Percentiles rank a stretch among this genome's conserved stretches.
Conservation (phyloP, 208 protist genomes). For the Crithidia thermophila region DNA sequence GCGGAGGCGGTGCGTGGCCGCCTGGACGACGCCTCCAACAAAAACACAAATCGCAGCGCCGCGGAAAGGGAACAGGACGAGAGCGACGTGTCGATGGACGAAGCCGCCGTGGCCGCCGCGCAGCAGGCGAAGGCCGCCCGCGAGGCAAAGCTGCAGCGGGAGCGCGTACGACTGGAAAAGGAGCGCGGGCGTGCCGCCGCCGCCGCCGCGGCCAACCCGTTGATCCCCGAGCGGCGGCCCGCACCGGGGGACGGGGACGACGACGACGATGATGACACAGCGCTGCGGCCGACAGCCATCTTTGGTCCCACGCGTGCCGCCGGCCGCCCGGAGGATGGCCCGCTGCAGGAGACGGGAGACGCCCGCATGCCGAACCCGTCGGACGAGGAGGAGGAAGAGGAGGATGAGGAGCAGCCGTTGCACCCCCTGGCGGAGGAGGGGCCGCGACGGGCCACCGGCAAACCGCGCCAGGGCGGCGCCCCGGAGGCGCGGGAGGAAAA, state of each 20-base stretch:
- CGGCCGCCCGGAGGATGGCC: too few relatives aligned
- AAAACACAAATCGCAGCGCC: background rate
- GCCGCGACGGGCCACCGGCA: background rate
- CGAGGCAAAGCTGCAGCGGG: background rate
- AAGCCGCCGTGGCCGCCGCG: background rate
- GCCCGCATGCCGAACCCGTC: too few relatives aligned
- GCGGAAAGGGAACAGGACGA: background rate
- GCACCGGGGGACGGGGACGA: too few relatives aligned
- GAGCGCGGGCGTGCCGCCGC: background rate
- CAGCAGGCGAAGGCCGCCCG: background rate
- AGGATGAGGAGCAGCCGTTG: constrained; percentile 12
- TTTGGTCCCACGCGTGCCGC: too few relatives aligned
- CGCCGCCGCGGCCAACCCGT: too few relatives aligned
- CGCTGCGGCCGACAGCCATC: too few relatives aligned
- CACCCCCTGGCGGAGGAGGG: background rate
- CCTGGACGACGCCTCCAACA: background rate
- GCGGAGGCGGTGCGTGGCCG: constrained; percentile 1
- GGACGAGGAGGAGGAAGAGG: background rate
- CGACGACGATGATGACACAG: background rate
- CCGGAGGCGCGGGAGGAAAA: too few relatives aligned
- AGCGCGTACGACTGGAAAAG: background rate
- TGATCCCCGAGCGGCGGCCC: too few relatives aligned
- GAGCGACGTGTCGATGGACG: constrained; percentile 4
- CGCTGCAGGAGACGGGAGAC: too few relatives aligned
- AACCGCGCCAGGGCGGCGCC: too few relatives aligned